Evolutionary conservation across 2,329 filamentous ascomycete species (phyloP), one percentile per base, ranked within the genome.

Genomic region (Calonectria crousiana): DNA sequence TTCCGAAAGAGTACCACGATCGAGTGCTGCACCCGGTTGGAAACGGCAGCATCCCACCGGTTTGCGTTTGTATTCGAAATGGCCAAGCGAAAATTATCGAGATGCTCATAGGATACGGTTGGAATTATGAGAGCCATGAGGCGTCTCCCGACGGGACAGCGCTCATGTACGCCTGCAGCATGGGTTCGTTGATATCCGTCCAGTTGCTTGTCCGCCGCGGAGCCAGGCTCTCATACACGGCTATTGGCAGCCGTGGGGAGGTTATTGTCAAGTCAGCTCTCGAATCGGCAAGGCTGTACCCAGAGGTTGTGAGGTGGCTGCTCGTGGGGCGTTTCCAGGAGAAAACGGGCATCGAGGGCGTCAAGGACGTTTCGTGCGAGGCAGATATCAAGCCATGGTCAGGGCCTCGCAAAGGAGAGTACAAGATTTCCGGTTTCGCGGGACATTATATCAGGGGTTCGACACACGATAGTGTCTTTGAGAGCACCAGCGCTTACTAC

Each of bases 121-220:
- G 80, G 23, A 72, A 80, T 5, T 36, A 71, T 14, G 75, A 78
- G n/a, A 58, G 36, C 23, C 32, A 62, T 1, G 76, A 77, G 18
- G 73, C 73, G 44, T 75, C 70, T 16, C 47, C 53, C 3, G 67
- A 67, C 1, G 79, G 79, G 2, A 78, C 79, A 6, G 72, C 74
- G 0, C 65, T 81, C 65, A 80, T 81, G 78, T 77, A 73, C 58
- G 79, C 79, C 16, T 74, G 72, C 23, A 51, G 44, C 4, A 69
- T 79, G 3, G 79, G 77, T 0, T 71, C 72, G 1, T 49, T 72
- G 1, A 32, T 58, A 2, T 72, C 70, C 10, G 79, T 80, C 72
- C 76, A 81, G 51, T 6, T 74, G 6, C 76, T 81, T 14, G 71
- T 81, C 6, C 74, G 68, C 2, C 30, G 32, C 6, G 78, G 78